phyloP scores from a whole-genome alignment of 495 filamentous ascomycete genomes.

The Letharia lupina region DNA sequence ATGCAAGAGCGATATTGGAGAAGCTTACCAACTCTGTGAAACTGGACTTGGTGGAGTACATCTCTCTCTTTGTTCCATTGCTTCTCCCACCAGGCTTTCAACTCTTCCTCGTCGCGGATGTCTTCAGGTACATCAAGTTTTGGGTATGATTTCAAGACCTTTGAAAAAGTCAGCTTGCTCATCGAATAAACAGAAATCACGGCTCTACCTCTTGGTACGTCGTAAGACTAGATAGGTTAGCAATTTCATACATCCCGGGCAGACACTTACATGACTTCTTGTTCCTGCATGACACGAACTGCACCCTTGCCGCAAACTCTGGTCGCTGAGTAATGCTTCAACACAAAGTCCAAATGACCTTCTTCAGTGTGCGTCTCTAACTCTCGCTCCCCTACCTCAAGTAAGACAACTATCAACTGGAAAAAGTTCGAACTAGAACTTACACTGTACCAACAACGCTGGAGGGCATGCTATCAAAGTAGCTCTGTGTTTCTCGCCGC shows the following conservation, averaged over 20 bases:
- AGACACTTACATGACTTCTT: conserved; percentile 24
- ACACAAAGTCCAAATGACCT: too few relatives aligned
- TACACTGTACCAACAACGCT: conserved; percentile 38
- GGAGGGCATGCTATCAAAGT: conserved; percentile 47
- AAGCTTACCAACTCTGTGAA: conserved; percentile 36
- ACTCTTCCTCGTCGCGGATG: conserved; percentile 19
- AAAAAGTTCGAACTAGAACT: background rate
- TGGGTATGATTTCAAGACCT: conserved; percentile 43
- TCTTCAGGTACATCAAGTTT: conserved; percentile 27
- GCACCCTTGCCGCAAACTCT: conserved; percentile 17
- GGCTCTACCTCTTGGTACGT: conserved; percentile 34
- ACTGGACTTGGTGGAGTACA: conserved; percentile 42
- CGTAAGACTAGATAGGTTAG: conserved; percentile 29
- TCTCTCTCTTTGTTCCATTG: conserved; percentile 32
- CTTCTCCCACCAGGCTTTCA: conserved; percentile 32
- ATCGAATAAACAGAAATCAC: too few relatives aligned
- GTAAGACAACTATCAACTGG: too few relatives aligned
- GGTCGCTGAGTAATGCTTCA: background rate
- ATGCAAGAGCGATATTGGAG: too few relatives aligned
- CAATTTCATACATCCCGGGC: background rate
- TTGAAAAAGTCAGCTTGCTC: conserved; percentile 27
- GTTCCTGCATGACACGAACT: conserved; percentile 17
- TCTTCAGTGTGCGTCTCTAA: conserved; percentile 19
- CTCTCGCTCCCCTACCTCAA: conserved; percentile 28
- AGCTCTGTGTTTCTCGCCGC: conserved; percentile 24